Base-by-base conservation (phyloP, 352 stramenopile species). In the Globisporangium solare region DNA sequence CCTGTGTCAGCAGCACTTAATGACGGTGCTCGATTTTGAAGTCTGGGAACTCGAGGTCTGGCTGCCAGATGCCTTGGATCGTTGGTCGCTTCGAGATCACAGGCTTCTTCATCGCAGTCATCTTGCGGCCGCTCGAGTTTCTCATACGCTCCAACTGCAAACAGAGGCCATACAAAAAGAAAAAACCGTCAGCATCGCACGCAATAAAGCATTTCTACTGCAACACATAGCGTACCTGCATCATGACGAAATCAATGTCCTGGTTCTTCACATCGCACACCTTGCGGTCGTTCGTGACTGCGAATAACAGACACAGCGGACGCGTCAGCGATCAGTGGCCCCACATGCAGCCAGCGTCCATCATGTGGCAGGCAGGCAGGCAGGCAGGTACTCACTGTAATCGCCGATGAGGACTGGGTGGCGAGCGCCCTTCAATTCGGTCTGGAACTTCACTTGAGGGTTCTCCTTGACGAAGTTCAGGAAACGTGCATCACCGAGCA, bases 221-320 rank as follows among this genome's bases (percentile, higher is more conserved):
- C 27, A 35, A 10, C n/a, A n/a, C n/a, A 20, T 35, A 6, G 0
- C 68, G 60, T 47, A 93, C 83, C 81, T 91, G 83, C 62, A 72
- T 77, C 66, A 95, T 60, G 43, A 95, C 85, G 50, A 90, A 89
- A 35, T 74, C 59, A 47, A 92, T 79, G 17, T 95, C 81, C 71
- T 93, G 74, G 76, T 95, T 95, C 78, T 95, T 95, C 39, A 95
- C 77, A 56, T 95, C 86, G 54, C 77, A 76, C 15, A 95, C 86
- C 68, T 95, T 95, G 47, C 67, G 79, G 59, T 89, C 59, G 55
- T 83, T 76, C 57, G 81, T 92, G 69, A 95, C 83, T 94, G 46
- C 21, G 58, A 40, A 37, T 40, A 10, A 17, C 50, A 60, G 3
- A 60, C 24, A 51, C 50, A 54, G 27, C 7, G 10, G 17, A 6